Conservation (phyloP, 2,329 filamentous ascomycete genomes). For the Botrytis byssoidea region DNA sequence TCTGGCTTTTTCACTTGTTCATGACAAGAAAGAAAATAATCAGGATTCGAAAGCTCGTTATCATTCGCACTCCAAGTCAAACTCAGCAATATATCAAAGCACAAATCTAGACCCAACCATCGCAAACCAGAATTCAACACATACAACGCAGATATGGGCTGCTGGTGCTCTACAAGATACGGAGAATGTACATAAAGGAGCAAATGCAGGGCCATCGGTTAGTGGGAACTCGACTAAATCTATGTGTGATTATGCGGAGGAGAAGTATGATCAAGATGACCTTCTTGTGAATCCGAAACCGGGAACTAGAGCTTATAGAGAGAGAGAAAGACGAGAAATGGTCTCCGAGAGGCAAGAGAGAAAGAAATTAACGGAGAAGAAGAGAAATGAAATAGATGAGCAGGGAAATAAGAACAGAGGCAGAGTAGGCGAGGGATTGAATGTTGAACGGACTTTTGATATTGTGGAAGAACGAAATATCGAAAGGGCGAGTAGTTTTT, state of each 20-base stretch:
- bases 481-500: neutral
- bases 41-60: neutral
- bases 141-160: slow-evolving; percentile 1
- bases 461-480: neutral
- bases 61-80: neutral
- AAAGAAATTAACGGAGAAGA: neutral
- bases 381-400: neutral
- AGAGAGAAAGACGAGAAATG: slow-evolving; percentile 26
- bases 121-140: neutral
- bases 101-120: neutral
- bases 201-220: too few species aligned
- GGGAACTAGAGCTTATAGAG: slow-evolving; percentile 32
- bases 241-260: neutral
- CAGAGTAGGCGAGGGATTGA: neutral
- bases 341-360: neutral
- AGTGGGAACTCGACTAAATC: neutral
- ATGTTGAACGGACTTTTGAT: neutral
- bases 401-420: too few species aligned
- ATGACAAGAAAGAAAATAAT: neutral
- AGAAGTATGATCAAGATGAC: neutral
- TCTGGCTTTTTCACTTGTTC: neutral
- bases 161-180: neutral
- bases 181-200: neutral
- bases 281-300: slow-evolving; percentile 8
- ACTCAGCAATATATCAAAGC: neutral